A percentile compares a stretch with the other conserved stretches of the same genome.
phyloP scores from a whole-genome alignment of 768 basidiomycete genomes.

The Exidia glandulosa region DNA sequence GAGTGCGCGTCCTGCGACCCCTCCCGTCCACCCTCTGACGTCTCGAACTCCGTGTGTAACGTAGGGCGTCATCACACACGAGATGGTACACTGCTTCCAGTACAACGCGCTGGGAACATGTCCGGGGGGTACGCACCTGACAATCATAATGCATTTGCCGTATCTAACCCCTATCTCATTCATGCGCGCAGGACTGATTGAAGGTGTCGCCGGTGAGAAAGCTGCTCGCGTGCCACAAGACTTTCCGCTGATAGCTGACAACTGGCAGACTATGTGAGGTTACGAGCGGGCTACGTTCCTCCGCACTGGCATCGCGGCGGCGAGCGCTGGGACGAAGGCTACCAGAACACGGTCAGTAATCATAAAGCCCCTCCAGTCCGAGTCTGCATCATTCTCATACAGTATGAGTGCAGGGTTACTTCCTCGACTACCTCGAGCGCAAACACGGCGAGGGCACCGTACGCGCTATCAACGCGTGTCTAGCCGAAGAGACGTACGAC shows the following conservation, averaged over 20 bases:
- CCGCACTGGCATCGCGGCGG: constrained; percentile 56
- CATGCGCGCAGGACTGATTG: constrained; percentile 37
- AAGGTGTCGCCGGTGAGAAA: constrained; percentile 67
- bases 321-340: constrained; percentile 66
- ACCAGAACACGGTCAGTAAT: constrained; percentile 38
- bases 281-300: constrained; percentile 44
- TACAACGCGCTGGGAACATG: constrained; percentile 48
- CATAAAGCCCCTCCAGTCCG: neutral
- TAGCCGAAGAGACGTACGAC: constrained; percentile 41
- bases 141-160: neutral
- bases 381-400: neutral
- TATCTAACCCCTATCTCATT: too few species aligned
- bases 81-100: constrained; percentile 74
- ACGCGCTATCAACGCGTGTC: constrained; percentile 41
- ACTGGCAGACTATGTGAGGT: constrained; percentile 55
- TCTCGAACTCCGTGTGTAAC: constrained; percentile 47
- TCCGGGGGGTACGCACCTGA: constrained; percentile 31
- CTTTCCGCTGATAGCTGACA: neutral
- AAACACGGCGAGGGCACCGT: constrained; percentile 43
- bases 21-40: constrained; percentile 16
- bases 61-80: constrained; percentile 60
- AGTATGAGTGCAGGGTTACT: constrained; percentile 33
- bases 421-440: constrained; percentile 42
- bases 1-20: neutral
- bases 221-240: too few species aligned